Evolutionary conservation across 2,329 filamentous ascomycete genomes (phyloP).

Genomic region (Aspergillus fumigatus): DNA sequence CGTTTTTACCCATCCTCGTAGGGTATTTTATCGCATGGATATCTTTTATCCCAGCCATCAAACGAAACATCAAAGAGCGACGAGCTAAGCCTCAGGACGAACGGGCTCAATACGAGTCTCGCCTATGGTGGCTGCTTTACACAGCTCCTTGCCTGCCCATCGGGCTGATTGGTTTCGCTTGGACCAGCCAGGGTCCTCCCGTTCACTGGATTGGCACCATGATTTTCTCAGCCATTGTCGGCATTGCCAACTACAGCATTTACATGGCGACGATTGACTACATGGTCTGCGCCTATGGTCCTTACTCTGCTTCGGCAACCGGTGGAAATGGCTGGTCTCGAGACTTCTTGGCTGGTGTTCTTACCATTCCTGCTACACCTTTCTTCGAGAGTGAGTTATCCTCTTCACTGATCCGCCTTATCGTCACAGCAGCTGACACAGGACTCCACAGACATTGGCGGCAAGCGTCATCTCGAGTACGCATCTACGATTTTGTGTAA

Average conservation of each 20-base stretch:
- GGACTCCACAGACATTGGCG: slow-evolving; percentile 46
- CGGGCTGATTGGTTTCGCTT: slow-evolving; percentile 60
- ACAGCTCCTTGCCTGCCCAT: slow-evolving; percentile 57
- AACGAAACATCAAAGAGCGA: slow-evolving; percentile 44
- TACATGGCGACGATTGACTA: slow-evolving; percentile 67
- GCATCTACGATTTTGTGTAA: slow-evolving; percentile 59
- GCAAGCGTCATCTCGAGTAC: slow-evolving; percentile 53
- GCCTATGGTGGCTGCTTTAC: slow-evolving; percentile 58
- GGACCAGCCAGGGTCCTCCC: slow-evolving; percentile 52
- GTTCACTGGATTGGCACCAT: slow-evolving; percentile 60
- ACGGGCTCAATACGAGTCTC: slow-evolving; percentile 61
- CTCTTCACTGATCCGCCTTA: background rate
- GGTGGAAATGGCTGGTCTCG: slow-evolving; percentile 64
- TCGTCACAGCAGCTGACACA: background rate
- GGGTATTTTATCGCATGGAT: slow-evolving; percentile 59
- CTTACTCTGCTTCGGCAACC: slow-evolving; percentile 62
- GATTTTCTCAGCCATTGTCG: slow-evolving; percentile 57
- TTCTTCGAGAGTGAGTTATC: slow-evolving; percentile 37
- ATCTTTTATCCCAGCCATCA: slow-evolving; percentile 54
- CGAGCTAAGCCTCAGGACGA: slow-evolving; percentile 46
- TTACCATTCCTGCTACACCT: slow-evolving; percentile 58
- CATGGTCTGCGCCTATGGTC: slow-evolving; percentile 63
- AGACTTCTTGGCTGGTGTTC: slow-evolving; percentile 60
- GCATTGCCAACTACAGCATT: slow-evolving; percentile 59
- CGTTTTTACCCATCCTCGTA: slow-evolving; percentile 54